phyloP scores from a whole-genome alignment of 2,329 filamentous ascomycete genomes.

The Xylariaceae sp. region DNA sequence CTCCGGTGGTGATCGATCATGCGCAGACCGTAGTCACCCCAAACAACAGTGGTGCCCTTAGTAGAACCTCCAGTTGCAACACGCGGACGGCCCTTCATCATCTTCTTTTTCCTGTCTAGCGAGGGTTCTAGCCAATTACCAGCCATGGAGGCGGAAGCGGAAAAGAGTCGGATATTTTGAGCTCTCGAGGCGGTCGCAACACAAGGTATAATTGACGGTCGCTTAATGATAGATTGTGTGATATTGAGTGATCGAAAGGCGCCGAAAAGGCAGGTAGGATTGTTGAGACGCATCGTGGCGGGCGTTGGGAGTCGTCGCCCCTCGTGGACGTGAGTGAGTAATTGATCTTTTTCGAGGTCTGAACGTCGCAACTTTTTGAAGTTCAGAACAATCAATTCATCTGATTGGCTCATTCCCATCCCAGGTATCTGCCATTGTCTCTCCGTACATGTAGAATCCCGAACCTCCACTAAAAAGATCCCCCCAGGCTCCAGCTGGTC shows the following conservation, averaged over 20 bases:
- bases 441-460: not conserved
- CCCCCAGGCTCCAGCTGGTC: too few relatives aligned
- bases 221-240: constrained; percentile 37
- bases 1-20: constrained; percentile 92
- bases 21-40: constrained; percentile 92
- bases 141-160: constrained; percentile 57
- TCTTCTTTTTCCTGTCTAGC: constrained; percentile 71
- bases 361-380: too few relatives aligned
- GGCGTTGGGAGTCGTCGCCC: constrained; percentile 15
- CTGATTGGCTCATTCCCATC: too few relatives aligned
- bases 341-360: too few relatives aligned
- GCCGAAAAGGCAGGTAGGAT: constrained; percentile 43
- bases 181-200: constrained; percentile 33
- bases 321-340: constrained; percentile 1
- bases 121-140: constrained; percentile 82
- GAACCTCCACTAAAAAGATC: too few relatives aligned
- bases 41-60: constrained; percentile 91
- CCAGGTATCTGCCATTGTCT: too few relatives aligned
- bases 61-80: constrained; percentile 87
- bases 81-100: constrained; percentile 85
- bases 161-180: constrained; percentile 62
- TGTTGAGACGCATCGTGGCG: constrained; percentile 44
- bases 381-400: too few relatives aligned
- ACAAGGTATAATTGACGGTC: constrained; percentile 31
- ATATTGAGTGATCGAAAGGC: constrained; percentile 50